Evolutionary conservation across 495 filamentous ascomycete species (phyloP).

Genomic region (Mycothermus thermophilus): DNA sequence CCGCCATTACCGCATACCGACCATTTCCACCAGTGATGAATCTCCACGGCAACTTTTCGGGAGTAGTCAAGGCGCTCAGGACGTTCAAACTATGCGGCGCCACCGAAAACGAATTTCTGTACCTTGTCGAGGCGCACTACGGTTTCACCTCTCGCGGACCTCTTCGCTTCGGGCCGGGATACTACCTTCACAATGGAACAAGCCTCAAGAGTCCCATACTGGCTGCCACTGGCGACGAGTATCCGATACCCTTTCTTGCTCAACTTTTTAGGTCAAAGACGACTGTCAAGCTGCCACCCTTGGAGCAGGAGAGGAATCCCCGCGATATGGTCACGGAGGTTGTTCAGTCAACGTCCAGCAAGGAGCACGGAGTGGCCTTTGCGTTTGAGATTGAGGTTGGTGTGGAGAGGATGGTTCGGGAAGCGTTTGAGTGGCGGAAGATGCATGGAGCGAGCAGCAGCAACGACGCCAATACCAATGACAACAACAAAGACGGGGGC

Average conservation of each 20-base stretch:
- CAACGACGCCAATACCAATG: too few relatives aligned
- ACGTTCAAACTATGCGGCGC: not conserved
- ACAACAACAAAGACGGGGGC: not conserved
- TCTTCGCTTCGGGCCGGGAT: constrained; percentile 1
- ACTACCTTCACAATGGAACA: constrained; percentile 2
- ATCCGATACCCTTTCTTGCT: not conserved
- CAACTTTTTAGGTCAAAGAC: not conserved
- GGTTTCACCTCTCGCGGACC: constrained; percentile 2
- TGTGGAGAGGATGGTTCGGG: not conserved
- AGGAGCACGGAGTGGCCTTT: constrained; percentile 1
- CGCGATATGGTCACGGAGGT: constrained; percentile 1
- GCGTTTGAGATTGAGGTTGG: constrained; percentile 3
- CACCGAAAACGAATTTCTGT: not conserved
- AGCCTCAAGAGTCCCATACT: constrained; percentile 1
- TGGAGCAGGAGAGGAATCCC: not conserved
- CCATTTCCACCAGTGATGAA: too few relatives aligned
- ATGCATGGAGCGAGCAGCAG: too few relatives aligned
- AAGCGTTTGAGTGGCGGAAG: constrained; percentile 10
- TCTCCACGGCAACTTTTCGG: too few relatives aligned
- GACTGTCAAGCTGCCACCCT: not conserved
- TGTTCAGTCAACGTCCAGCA: not conserved
- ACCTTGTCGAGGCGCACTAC: not conserved
- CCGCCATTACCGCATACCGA: too few relatives aligned
- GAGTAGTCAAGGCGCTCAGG: not conserved
- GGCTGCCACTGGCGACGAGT: constrained; percentile 4